Base-by-base conservation (phyloP, 805 yeast species). In the Pichia kluyveri region DNA sequence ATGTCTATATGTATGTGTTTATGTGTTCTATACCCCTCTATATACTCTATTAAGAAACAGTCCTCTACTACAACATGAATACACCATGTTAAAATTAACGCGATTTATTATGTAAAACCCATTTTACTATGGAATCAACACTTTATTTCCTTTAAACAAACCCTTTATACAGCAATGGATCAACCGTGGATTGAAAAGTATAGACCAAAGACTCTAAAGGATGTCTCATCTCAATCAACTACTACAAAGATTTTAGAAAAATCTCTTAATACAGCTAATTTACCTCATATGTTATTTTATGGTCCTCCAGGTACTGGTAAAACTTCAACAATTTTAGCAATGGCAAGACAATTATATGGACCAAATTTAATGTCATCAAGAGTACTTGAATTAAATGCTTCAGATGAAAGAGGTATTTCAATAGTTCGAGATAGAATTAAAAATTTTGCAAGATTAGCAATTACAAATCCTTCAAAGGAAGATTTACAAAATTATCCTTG, bases 231-330 rank as follows among this genome's bases (percentile, higher is more conserved):
- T 0, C 99, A 93, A 62, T 91, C 83, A 44, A 89, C 87, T 56
- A 89, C 98, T 0, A 86, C 91, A 11, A 77, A 76, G 19, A 91
- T 93, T 31, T 70, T 93, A 51, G 83, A 85, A 62, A 80, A 82
- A 60, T 85, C 96, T 1, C 65, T 93, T 18, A 73, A 79, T 49
- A 77, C 91, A 12, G 84, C 90, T 30, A 93, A 91, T 62, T 68
- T 87, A 47, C 97, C 98, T 4, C 96, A 87, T 63, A 83, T 87
- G 93, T 67, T 87, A 38, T 87, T 87, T 68, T 88, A 87, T 61
- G 96, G 96, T 0, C 96, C 96, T 1, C 96, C 96, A 44, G 96
- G 96, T 23, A 88, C 96, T 0, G 96, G 96, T 53, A 87, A 87
- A 59, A 87, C 96, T 0, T 86, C 96, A 3, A 88, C 96, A 0